Conservation (phyloP, 768 basidiomycete genomes). For the Naganishia vaughanmartiniae region DNA sequence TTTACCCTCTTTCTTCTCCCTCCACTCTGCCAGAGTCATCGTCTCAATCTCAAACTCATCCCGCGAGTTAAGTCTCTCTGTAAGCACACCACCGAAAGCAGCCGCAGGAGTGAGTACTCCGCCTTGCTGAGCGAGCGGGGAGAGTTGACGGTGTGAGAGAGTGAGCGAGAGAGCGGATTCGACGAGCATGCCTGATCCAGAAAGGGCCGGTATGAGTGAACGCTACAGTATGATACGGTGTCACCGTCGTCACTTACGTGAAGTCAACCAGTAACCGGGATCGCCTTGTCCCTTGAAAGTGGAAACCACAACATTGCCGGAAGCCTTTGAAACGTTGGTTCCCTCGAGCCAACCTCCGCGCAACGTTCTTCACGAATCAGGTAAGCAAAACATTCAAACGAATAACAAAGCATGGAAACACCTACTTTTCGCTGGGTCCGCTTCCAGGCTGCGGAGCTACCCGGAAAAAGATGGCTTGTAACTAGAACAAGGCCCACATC, state of each 20-base stretch:
- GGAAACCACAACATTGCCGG: slow-evolving; percentile 60
- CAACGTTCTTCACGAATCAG: slow-evolving; percentile 55
- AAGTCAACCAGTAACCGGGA: slow-evolving; percentile 55
- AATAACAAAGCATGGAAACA: slow-evolving; percentile 22
- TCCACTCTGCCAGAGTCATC: slow-evolving; percentile 32
- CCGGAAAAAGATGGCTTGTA: slow-evolving; percentile 21
- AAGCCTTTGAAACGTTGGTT: slow-evolving; percentile 69
- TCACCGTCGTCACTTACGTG: slow-evolving; percentile 35
- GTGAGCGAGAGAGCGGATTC: slow-evolving; percentile 74
- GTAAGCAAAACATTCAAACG: not conserved
- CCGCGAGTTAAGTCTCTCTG: slow-evolving; percentile 53
- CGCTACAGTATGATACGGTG: not conserved
- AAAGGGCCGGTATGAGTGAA: not conserved
- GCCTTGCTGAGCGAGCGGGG: slow-evolving; percentile 62
- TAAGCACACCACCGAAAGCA: slow-evolving; percentile 72
- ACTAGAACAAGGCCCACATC: slow-evolving; percentile 39
- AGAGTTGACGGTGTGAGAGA: slow-evolving; percentile 59
- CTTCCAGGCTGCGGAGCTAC: slow-evolving; percentile 36
- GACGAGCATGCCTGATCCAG: slow-evolving; percentile 63
- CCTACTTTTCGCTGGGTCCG: slow-evolving; percentile 59
- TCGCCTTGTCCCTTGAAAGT: slow-evolving; percentile 68
- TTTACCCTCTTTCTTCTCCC: slow-evolving; percentile 6
- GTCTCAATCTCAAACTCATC: slow-evolving; percentile 50
- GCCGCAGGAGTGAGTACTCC: slow-evolving; percentile 80
- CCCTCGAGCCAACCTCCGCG: slow-evolving; percentile 63